Evolutionary conservation across 129 eudicot genomes (phyloP), one percentile per base, ranked within the genome.

Genomic region (Arctium lappa): DNA sequence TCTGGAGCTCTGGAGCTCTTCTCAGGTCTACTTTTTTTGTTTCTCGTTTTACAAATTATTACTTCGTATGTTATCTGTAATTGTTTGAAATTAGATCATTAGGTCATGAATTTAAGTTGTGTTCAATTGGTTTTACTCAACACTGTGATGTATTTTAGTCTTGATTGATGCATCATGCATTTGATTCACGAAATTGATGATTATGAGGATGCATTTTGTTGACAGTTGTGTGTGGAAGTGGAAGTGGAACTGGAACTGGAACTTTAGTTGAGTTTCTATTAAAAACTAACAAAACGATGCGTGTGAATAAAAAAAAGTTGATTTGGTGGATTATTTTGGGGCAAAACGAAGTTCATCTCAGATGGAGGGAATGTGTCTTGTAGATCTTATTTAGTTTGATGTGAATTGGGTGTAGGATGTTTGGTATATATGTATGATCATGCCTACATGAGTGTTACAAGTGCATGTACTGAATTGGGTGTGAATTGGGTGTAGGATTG

Each of bases 1-100:
- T 82, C 69, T 95, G 29, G 99, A 95, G 98, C 97, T 95, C 16
- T 95, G 98, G 98, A 91, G 94, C 71, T 91, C 99, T 74, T 90
- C 98, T 74, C 97, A 95, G 98, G 99, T 93, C 83, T 44, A 16
- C 2, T 12, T 40, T 31, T 44, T 29, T 68, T 56, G 46, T 60
- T n/a, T 40, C n/a, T 37, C 76, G 1, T 50, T 22, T 22, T 10
- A 36, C 68, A 6, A 16, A 81, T 80, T 63, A 29, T 39, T 42
- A 31, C 8, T 22, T 27, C 8, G 6, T 69, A 6, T 83, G 42
- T 74, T 27, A 62, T 10, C 8, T 63, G 29, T 9, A 30, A 32
- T 30, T 30, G 3, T 66, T 6, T 46, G 33, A 53, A 69, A 69
- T 50, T 48, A 3, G 15, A 69, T 82, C 62, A 36, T 36, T 72